Evolutionary conservation across 2,329 filamentous ascomycete genomes (phyloP).

Genomic region (Clarireedia homoeocarpa): DNA sequence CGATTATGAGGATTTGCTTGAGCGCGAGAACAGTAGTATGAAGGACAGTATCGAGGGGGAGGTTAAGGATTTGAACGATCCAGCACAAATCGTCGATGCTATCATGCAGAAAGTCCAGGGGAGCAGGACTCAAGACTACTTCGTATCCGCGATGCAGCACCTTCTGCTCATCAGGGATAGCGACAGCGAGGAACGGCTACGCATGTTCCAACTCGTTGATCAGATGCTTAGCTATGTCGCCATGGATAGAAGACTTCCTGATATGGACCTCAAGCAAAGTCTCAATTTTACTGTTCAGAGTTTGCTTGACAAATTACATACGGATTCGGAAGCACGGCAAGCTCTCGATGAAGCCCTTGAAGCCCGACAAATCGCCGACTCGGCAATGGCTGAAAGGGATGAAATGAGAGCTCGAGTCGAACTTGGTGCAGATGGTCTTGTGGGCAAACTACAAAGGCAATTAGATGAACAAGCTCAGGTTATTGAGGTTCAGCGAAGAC

Average conservation of each 20-base stretch:
- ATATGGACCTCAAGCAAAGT: conserved; percentile 97
- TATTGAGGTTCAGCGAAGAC: conserved; percentile 80
- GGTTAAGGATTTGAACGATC: conserved; percentile 86
- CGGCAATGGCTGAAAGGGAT: conserved; percentile 91
- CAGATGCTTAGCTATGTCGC: conserved; percentile 99
- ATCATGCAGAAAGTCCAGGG: conserved; percentile 80
- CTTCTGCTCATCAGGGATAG: conserved; percentile 86
- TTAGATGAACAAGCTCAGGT: conserved; percentile 87
- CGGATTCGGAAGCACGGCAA: conserved; percentile 88
- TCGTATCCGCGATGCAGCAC: conserved; percentile 90
- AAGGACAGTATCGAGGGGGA: conserved; percentile 64
- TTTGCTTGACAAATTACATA: conserved; percentile 90
- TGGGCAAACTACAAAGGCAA: conserved; percentile 87
- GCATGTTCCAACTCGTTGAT: conserved; percentile 96
- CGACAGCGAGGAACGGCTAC: conserved; percentile 81
- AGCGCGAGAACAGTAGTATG: conserved; percentile 83
- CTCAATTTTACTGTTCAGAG: conserved; percentile 96
- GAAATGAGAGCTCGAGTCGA: conserved; percentile 86
- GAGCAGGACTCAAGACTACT: conserved; percentile 87
- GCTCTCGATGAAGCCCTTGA: conserved; percentile 88
- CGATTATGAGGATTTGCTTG: conserved; percentile 95
- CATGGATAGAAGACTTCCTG: conserved; percentile 90
- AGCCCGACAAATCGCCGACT: conserved; percentile 86
- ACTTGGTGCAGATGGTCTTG: conserved; percentile 84
- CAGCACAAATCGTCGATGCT: conserved; percentile 85